Base-by-base conservation (phyloP, 2,329 filamentous ascomycete genomes). In the Daldinia eschscholtzii region DNA sequence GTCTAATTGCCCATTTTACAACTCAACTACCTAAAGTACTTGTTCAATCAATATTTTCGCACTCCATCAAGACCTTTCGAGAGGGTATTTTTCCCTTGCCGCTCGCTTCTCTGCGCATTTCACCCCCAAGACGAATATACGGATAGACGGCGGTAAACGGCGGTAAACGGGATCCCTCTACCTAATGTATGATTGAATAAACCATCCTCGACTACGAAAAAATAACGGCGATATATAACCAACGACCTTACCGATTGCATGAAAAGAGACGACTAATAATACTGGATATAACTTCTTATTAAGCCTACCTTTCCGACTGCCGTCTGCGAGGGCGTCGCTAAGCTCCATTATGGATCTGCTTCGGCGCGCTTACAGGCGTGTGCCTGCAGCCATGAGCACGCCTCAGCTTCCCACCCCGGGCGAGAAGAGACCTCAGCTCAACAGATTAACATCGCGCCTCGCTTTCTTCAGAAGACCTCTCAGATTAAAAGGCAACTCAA, bases 401-500 rank as follows among this genome's bases (percentile, higher is more conserved):
- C 76, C 81, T 30, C 81, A 82, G 68, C 81, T 87, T 15, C 86
- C 86, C 28, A 83, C 85, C 23, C 74, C 81, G 56, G 85, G 87
- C 72, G 85, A 87, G 75, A 88, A 87, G 78, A 80, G 73, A 64
- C 76, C 46, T 72, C 79, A 80, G 67, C 79, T 80, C 37, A 81
- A 83, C 65, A 79, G 77, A 26, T 66, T 84, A 55, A 81, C 82
- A 37, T 82, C 85, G 46, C 84, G 86, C 60, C 84, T 97, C 76
- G 91, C 92, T 70, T 97, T 98, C 81, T 93, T 98, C 80, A 87
- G 91, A 75, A 89, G 93, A 78, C 93, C 95, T 58, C 88, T 99
- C 84, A 91, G 94, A 75, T 84, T 99, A 83, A 92, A 91, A 82
- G 93, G 93, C 76, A 97, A 97, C 81, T 98, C 94, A 62, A 92